These are phyloP conservation scores for Pachyrhizus erosus DNA, from an alignment of 306 rosid species.

Conservation along the genomic window DNA sequence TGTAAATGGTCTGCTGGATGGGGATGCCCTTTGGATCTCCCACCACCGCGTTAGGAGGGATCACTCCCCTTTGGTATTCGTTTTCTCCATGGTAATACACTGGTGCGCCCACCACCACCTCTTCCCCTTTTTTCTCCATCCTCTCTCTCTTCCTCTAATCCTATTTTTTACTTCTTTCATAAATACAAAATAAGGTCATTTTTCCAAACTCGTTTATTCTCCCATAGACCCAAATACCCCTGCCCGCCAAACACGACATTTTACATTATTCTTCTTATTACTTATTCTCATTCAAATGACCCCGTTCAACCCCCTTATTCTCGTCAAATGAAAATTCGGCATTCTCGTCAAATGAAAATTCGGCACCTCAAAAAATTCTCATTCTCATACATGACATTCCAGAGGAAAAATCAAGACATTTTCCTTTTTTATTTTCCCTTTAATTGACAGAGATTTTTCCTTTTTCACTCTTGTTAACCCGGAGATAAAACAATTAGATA, in stretches of 20 bases:
- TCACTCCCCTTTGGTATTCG: constrained; percentile 62
- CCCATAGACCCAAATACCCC: neutral
- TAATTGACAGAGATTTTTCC: too few relatives aligned
- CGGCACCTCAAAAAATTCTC: neutral
- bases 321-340: neutral
- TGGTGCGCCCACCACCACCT: constrained; percentile 69
- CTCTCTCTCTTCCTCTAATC: neutral
- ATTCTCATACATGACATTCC: too few relatives aligned
- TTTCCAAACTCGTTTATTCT: neutral
- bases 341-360: neutral
- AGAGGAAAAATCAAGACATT: neutral
- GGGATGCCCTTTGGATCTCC: constrained; percentile 85
- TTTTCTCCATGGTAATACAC: constrained; percentile 48
- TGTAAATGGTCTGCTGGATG: constrained; percentile 76
- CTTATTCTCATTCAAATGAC: neutral
- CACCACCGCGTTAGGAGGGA: constrained; percentile 70
- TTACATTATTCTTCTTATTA: neutral
- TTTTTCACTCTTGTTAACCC: too few relatives aligned
- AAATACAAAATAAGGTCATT: neutral
- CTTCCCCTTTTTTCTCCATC: constrained; percentile 55
- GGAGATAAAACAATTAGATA: too few relatives aligned
- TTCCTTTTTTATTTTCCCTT: too few relatives aligned
- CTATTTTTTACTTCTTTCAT: neutral
- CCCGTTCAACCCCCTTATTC: neutral
- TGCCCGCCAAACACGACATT: neutral